Evolutionary conservation across 495 filamentous ascomycete species (phyloP).

Genomic region (Astrothelium subdiscretum): DNA sequence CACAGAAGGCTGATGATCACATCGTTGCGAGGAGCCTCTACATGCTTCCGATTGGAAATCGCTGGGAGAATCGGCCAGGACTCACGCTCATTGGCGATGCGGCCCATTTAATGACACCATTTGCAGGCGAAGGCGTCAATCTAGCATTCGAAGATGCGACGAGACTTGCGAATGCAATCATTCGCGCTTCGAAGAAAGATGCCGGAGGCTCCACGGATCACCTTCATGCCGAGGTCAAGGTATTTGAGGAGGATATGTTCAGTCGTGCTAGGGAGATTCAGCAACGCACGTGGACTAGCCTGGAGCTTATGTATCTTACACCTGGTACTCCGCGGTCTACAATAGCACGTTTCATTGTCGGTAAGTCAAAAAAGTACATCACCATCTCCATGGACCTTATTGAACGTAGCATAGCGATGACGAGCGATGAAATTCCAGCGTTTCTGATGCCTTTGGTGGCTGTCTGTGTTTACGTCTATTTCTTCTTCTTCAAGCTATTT

Average conservation of each 20-base stretch:
- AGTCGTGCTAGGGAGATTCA: conserved; percentile 8
- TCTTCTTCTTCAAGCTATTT: conserved; percentile 14
- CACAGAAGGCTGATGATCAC: conserved; percentile 6
- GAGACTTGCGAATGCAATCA: conserved; percentile 29
- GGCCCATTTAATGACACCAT: conserved; percentile 51
- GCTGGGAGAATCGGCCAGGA: conserved; percentile 35
- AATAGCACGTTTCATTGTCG: conserved; percentile 18
- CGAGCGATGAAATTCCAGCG: conserved; percentile 2
- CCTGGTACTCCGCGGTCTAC: conserved; percentile 14
- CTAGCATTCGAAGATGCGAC: conserved; percentile 46
- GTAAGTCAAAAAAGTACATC: background rate
- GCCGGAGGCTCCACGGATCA: background rate
- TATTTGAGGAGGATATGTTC: conserved; percentile 22
- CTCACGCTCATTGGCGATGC: conserved; percentile 50
- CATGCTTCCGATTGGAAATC: conserved; percentile 40
- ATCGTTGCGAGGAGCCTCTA: conserved; percentile 27
- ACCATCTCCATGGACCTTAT: background rate
- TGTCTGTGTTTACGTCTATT: conserved; percentile 12
- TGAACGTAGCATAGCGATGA: background rate
- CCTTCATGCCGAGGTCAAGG: conserved; percentile 12
- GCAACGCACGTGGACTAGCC: conserved; percentile 17
- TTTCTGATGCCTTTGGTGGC: conserved; percentile 1
- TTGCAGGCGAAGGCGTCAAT: conserved; percentile 53
- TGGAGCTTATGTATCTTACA: conserved; percentile 19
- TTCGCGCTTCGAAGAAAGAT: conserved; percentile 5